These are phyloP conservation scores for Intubia oerlemansii DNA, from an alignment of 2,329 filamentous ascomycete species.

Conservation along the genomic window DNA sequence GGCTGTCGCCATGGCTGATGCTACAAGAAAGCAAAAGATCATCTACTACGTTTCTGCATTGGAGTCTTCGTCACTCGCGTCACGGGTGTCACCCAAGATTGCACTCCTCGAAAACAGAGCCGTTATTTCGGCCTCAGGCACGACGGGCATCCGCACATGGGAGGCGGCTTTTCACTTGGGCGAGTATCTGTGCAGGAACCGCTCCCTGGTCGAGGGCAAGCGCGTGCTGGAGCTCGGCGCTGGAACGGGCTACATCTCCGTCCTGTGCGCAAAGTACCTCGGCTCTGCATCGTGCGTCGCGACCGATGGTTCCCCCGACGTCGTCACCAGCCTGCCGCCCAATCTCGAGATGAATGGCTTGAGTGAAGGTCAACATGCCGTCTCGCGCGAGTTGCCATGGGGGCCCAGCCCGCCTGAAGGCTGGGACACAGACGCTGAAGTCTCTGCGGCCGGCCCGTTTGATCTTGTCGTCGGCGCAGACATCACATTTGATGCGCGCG, in stretches of 20 bases:
- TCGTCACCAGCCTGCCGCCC: constrained; percentile 43
- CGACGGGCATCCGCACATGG: constrained; percentile 63
- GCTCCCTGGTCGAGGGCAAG: constrained; percentile 27
- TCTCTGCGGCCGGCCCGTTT: constrained; percentile 11
- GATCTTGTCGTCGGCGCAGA: constrained; percentile 58
- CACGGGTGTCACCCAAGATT: too few species aligned
- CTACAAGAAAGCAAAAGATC: too few species aligned
- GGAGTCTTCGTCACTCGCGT: too few species aligned
- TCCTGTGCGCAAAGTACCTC: constrained; percentile 50
- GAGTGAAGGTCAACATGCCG: constrained; percentile 18
- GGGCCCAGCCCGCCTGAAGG: constrained; percentile 15
- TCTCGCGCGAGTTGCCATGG: constrained; percentile 39
- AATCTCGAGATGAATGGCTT: constrained; percentile 50
- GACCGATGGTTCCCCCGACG: constrained; percentile 55
- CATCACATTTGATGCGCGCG: constrained; percentile 50
- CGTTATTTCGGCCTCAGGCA: constrained; percentile 48
- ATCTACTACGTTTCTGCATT: too few species aligned
- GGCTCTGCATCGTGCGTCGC: constrained; percentile 36
- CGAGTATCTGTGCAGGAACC: constrained; percentile 36
- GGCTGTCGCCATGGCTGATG: too few species aligned
- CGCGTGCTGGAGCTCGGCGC: constrained; percentile 51
- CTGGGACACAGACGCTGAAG: background rate
- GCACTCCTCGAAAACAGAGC: constrained; percentile 48
- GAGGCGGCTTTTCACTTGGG: constrained; percentile 58
- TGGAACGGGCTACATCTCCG: constrained; percentile 55